Evolutionary conservation across 2,329 filamentous ascomycete genomes (phyloP).

Genomic region (Bipolaris bicolor): DNA sequence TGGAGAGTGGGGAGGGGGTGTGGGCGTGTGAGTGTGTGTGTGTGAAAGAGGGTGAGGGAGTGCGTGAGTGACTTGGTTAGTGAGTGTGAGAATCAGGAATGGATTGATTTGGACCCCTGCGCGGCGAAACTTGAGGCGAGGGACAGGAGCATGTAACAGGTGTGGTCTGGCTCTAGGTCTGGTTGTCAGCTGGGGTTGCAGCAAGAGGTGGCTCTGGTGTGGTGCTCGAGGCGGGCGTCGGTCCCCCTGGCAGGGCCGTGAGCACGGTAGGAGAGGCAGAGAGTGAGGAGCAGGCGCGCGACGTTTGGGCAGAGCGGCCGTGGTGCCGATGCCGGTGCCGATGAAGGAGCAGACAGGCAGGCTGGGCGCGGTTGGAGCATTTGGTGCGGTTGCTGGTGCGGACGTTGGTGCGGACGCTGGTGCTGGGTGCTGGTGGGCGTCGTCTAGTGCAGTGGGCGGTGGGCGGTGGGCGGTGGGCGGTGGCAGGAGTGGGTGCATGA

Average conservation of each 20-base stretch:
- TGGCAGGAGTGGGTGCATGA: conserved; percentile 28
- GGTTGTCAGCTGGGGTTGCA: conserved; percentile 16
- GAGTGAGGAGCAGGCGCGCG: neutral
- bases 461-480: neutral
- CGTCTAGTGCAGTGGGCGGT: no score
- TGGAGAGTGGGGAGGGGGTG: neutral
- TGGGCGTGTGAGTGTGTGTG: neutral
- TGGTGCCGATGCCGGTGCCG: neutral
- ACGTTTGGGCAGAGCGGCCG: neutral
- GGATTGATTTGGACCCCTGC: conserved; percentile 3
- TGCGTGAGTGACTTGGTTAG: neutral
- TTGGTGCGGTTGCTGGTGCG: no score
- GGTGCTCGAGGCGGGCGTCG: conserved; percentile 20
- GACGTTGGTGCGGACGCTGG: no score
- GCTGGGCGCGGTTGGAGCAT: conserved; percentile 30
- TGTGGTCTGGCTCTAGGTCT: conserved; percentile 11
- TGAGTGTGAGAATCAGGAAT: neutral
- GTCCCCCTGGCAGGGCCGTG: conserved; percentile 23
- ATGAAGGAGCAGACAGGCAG: conserved; percentile 23
- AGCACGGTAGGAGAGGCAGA: conserved; percentile 5
- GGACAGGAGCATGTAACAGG: conserved; percentile 5
- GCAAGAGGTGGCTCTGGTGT: conserved; percentile 18
- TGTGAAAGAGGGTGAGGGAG: neutral
- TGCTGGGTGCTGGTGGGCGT: no score
- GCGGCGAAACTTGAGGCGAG: conserved; percentile 13